These are phyloP conservation scores for Alternaria infectoria DNA, from an alignment of 2,329 filamentous ascomycete species.

Conservation along the genomic window DNA sequence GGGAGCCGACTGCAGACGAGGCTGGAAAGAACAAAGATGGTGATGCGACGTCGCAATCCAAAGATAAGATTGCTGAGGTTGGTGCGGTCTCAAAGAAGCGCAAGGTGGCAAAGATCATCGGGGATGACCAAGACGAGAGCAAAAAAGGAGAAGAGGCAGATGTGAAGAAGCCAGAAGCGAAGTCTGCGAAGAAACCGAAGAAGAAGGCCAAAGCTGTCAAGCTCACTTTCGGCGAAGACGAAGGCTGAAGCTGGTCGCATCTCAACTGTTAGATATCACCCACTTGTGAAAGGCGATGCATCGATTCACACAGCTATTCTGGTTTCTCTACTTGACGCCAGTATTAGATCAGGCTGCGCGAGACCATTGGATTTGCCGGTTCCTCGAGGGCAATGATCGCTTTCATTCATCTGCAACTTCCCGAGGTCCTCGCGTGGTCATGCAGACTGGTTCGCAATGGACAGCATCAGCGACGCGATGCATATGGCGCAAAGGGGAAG, in stretches of 20 bases:
- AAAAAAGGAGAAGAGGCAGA: constrained; percentile 16
- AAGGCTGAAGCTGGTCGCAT: constrained; percentile 21
- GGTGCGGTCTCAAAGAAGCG: constrained; percentile 45
- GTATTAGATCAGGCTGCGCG: not conserved
- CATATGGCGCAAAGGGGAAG: not conserved
- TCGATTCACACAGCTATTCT: not conserved
- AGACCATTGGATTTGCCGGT: not conserved
- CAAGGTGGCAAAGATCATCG: constrained; percentile 46
- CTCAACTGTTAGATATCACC: not conserved
- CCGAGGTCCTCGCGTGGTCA: not conserved
- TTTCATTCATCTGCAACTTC: not conserved
- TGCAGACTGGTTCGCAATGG: no score
- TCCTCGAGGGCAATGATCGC: not conserved
- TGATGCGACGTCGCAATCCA: constrained; percentile 19
- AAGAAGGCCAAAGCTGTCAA: constrained; percentile 47
- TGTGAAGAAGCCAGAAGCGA: constrained; percentile 15
- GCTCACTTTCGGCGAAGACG: constrained; percentile 46
- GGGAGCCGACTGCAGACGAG: constrained; percentile 9
- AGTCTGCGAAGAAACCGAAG: constrained; percentile 40
- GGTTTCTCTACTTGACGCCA: not conserved
- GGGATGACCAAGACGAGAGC: constrained; percentile 34
- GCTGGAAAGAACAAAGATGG: constrained; percentile 7
- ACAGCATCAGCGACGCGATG: not conserved
- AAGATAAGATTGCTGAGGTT: constrained; percentile 42
- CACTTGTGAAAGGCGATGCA: not conserved